A percentile compares a stretch with the other conserved stretches of the same genome.
Evolutionary conservation across 2,329 filamentous ascomycete genomes (phyloP).

Genomic region (Magnaporthales sp.): DNA sequence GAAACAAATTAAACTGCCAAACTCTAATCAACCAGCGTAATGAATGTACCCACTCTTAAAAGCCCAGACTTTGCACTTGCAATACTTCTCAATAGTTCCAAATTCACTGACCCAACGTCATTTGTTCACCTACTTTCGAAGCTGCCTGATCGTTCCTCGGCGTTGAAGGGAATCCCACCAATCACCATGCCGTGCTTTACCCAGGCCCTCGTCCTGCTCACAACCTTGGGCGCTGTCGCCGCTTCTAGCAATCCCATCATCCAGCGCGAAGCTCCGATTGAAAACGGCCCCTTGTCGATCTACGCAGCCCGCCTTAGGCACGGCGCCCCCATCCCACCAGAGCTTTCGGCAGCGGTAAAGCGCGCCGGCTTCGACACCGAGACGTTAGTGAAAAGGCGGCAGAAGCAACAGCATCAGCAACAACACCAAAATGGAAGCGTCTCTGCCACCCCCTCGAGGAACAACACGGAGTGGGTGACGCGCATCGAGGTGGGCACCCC

Average conservation of each 20-base stretch:
- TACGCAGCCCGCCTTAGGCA: slow-evolving; percentile 29
- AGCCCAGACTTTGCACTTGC: neutral
- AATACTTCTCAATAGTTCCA: too few species aligned
- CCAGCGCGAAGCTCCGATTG: neutral
- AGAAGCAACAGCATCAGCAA: neutral
- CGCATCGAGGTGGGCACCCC: slow-evolving; percentile 30
- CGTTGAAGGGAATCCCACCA: neutral
- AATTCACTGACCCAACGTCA: neutral
- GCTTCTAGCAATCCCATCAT: neutral
- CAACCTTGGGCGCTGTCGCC: neutral
- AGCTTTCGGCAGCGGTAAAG: slow-evolving; percentile 18
- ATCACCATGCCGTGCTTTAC: neutral
- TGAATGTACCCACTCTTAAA: neutral
- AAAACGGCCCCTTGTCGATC: slow-evolving; percentile 23
- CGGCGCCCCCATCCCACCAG: slow-evolving; percentile 21
- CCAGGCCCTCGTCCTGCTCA: neutral
- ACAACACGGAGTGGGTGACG: slow-evolving; percentile 27
- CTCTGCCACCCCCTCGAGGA: slow-evolving; percentile 15
- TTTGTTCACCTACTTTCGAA: neutral
- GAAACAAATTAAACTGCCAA: neutral
- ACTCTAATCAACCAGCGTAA: too few species aligned
- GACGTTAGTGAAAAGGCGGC: slow-evolving; percentile 5
- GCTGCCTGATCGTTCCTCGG: too few species aligned
- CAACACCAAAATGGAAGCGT: slow-evolving; percentile 16
- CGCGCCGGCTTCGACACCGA: slow-evolving; percentile 14